Evolutionary conservation across 805 yeast species (phyloP), one percentile per base, ranked within the genome.

Genomic region (Metschnikowia colocasiae): DNA sequence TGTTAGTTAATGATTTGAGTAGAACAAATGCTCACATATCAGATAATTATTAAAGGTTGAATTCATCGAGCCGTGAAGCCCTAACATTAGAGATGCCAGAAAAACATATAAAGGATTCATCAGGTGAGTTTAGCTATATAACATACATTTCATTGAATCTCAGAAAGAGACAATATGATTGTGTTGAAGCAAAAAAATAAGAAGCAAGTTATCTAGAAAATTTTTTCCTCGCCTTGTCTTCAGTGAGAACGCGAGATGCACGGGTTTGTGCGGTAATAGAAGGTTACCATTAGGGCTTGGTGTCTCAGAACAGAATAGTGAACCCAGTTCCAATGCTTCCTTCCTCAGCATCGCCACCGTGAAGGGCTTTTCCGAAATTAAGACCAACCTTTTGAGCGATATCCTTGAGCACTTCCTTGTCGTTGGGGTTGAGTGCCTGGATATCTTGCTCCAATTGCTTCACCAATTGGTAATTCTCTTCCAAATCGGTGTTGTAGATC

Each of bases 41-140:
- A 80, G 86, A 80, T 76, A 71, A 60, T 71, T 69, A 85, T 81
- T 85, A 81, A 79, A 60, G 71, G 78, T 81, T 83, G 81, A 76
- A 85, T 77, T 85, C 91, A 85, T 82, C 76, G 90, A 82, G 77
- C 83, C 74, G 76, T 71, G 68, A 72, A 76, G 81, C 79, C 73
- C 90, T 85, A 84, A 83, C 87, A 84, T 83, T 85, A 85, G 90
- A 85, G 91, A 85, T 85, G 91, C 91, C 91, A 85, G 91, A 85
- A 84, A 83, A 82, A 81, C 53, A 47, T 54, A 57, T 52, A 57
- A 67, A 61, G 58, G 50, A 56, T 63, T 71, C 76, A 69, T 71
- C 76, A 66, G 63, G 57, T 42, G 36, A 40, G 43, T 39, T 13
- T 13, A 39, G 34, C 26, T 19, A 15, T 3, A 39, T 18, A 39